Base-by-base conservation (phyloP, 176 grass and related monocot species). In the Saccharum officinarum region DNA sequence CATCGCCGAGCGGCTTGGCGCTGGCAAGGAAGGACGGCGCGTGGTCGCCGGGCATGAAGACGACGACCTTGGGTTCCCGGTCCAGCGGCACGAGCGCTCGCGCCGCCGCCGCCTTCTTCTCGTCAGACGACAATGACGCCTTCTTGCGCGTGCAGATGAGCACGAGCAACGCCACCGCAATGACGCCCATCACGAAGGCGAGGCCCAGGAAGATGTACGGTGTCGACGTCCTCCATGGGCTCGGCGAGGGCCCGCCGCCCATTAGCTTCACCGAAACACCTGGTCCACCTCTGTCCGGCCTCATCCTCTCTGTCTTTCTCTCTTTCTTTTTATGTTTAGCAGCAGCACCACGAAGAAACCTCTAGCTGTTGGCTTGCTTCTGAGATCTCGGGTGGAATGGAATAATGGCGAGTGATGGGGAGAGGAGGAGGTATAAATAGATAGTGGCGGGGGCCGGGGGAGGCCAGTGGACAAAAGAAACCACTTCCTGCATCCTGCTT, bases 171-270 rank as follows among this genome's bases (percentile, higher is more conserved):
- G 88, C 78, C 12, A 82, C 25, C 3, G 73, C 72, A 73, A 86
- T 86, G 88, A 82, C 79, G 9, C 23, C 31, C 88, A 86, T 86
- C 55, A 78, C 65, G 50, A 78, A 16, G 13, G 73, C 26, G 55
- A 86, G 78, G 5, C 55, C 88, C 33, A 86, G 9, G 78, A 86
- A 86, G n/a, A 90, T 67, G 88, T 86, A 90, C 55, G 79, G 88
- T 44, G 88, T 90, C 9, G 88, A 83, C 55, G 88, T 90, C 72
- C 44, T 62, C 88, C 88, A 90, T 44, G 46, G 2, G 34, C 34
- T 16, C 33, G 10, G 16, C 6, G 49, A 3, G 28, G 28, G n/a
- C n/a, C n/a, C 8, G 38, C 18, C 67, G 60, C 40, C 22, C 80
- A 46, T 33, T 42, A 73, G 16, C 28, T 7, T 39, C 50, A 6